Base-by-base conservation (phyloP, 805 yeast genomes). In the Zygotorulaspora danielsina region DNA sequence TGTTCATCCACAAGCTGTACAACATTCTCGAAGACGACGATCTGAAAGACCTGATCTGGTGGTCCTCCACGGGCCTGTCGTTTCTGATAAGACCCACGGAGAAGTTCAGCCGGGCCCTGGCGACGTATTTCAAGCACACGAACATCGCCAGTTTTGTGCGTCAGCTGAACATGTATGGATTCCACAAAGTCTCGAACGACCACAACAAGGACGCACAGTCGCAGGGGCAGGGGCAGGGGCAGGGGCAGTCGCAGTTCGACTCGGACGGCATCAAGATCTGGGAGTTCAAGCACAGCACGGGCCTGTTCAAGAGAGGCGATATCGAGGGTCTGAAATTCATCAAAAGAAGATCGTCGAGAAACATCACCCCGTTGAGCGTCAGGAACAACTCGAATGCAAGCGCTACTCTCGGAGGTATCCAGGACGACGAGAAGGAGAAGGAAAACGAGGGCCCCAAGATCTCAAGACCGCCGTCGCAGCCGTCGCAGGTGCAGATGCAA, bases 201-300 rank as follows among this genome's bases (percentile, higher is more conserved):
- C 47, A 46, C 19, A 13, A 41, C 29, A 50, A 32, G 37, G 41
- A 39, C 18, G 20, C 36, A n/a, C 44, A 39, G 16, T 27, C 24
- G n/a, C 41, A 39, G 5, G 37, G 28, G n/a, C 37, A 38, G 16
- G 10, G 11, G 17, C 36, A 35, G 41, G 22, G 5, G 17, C 36
- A 32, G 15, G 25, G 19, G 24, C 33, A 17, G 10, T 16, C 25
- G 16, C 41, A 32, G 12, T 18, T 11, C 5, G 32, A 28, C 4
- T 32, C 21, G 5, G 46, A 50, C 15, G 32, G 48, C 8, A 42
- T 55, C 20, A 59, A 59, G 42, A 54, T 58, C 11, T 89, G 97
- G 97, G 97, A 90, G 65, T 89, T 89, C 63, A 79, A 80, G 42
- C 97, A 89, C 59, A 76, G 84, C 19, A 79, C 85, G 3, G 85